Evolutionary conservation across 1,139 yeast species (phyloP).

Genomic region (Kurtzmaniella natalensis): DNA sequence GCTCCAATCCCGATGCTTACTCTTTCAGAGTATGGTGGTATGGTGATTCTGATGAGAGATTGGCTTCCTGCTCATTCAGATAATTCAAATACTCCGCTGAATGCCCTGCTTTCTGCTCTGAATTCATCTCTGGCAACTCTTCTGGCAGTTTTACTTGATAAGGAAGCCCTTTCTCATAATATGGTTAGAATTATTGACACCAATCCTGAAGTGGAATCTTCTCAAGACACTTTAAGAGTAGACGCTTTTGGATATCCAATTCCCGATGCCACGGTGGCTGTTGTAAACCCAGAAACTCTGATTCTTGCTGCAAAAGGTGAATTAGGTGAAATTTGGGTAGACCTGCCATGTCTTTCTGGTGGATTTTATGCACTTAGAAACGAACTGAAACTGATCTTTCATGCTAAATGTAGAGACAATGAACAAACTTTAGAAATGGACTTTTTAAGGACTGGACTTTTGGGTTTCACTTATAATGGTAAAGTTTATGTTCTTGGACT

Average conservation of each 20-base stretch:
- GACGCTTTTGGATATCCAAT: constrained; percentile 94
- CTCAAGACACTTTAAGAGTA: constrained; percentile 55
- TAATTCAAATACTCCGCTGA: neutral
- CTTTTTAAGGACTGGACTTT: constrained; percentile 82
- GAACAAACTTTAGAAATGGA: constrained; percentile 67
- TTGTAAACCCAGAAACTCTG: constrained; percentile 89
- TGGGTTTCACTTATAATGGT: constrained; percentile 86
- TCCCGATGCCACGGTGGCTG: constrained; percentile 90
- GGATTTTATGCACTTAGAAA: constrained; percentile 74
- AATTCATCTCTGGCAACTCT: constrained; percentile 41
- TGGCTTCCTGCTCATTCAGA: constrained; percentile 62
- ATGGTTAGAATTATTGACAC: constrained; percentile 66
- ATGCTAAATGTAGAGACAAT: constrained; percentile 73
- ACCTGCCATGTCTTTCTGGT: constrained; percentile 77
- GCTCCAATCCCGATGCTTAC: constrained; percentile 90
- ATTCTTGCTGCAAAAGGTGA: constrained; percentile 64
- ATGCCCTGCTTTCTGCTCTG: constrained; percentile 18
- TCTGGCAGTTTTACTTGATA: constrained; percentile 74
- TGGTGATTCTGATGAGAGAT: constrained; percentile 87
- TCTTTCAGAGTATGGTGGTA: constrained; percentile 91
- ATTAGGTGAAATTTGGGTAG: constrained; percentile 98
- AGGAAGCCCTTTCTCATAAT: constrained; percentile 75
- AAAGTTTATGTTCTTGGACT: constrained; percentile 84
- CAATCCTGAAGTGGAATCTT: constrained; percentile 52
- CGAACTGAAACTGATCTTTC: constrained; percentile 75